Conservation (phyloP, 352 stramenopile species). For the Ophiocytium majus region DNA sequence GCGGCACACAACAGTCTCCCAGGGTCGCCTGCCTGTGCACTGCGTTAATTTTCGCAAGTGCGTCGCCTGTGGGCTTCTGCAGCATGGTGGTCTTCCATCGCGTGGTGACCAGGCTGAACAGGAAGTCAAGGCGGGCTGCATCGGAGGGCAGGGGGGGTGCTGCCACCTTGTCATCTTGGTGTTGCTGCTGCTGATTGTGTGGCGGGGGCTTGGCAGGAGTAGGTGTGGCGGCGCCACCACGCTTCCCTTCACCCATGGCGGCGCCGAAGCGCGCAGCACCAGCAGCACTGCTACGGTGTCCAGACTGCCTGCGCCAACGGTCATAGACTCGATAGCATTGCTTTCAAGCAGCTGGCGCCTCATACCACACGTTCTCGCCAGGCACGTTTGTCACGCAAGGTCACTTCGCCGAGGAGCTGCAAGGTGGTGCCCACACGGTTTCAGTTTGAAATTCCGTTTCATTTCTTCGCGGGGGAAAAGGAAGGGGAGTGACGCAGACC, state of each 20-base stretch:
- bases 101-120: conserved; percentile 33
- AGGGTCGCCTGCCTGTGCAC: conserved; percentile 40
- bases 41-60: conserved; percentile 44
- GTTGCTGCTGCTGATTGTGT: neutral
- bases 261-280: conserved; percentile 65
- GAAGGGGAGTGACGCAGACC: no score
- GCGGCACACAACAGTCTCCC: conserved; percentile 27
- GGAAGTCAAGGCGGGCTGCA: conserved; percentile 20
- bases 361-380: no score
- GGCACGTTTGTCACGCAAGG: no score
- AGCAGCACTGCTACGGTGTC: conserved; percentile 24
- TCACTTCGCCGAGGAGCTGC: no score
- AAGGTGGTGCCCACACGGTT: no score
- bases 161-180: neutral
- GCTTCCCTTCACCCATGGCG: conserved; percentile 73
- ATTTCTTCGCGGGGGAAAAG: no score
- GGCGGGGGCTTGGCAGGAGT: conserved; percentile 25
- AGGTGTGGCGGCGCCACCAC: conserved; percentile 63
- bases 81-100: conserved; percentile 36
- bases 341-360: no score
- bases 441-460: no score
- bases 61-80: conserved; percentile 27
- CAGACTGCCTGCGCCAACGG: no score
- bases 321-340: no score
- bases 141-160: neutral